Evolutionary conservation across 140 eudicot genomes (phyloP).

Genomic region (Senecio squalidus): DNA sequence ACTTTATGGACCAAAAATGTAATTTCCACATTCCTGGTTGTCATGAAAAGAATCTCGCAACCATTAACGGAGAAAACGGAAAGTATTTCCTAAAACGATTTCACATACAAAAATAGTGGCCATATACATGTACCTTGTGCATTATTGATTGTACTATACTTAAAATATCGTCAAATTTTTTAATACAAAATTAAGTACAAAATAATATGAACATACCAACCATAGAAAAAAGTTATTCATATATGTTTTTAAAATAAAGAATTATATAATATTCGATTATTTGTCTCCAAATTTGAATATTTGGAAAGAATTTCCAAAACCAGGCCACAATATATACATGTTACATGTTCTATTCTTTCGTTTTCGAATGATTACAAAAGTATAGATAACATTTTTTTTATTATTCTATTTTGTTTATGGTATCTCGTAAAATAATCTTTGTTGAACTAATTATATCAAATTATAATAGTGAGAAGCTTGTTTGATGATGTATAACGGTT

Average conservation of each 20-base stretch:
- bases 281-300: conserved; percentile 5
- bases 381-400: not conserved
- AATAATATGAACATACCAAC: conserved; percentile 1
- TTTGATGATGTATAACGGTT: too few relatives aligned
- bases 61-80: conserved; percentile 22
- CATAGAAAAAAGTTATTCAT: not conserved
- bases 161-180: not conserved
- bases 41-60: conserved; percentile 28
- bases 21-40: not conserved
- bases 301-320: not conserved
- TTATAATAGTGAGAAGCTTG: too few relatives aligned
- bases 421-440: too few relatives aligned
- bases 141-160: conserved; percentile 8
- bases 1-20: conserved; percentile 9
- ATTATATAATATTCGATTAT: not conserved
- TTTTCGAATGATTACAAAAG: not conserved
- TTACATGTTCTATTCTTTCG: not conserved
- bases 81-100: not conserved
- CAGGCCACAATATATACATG: not conserved
- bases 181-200: not conserved
- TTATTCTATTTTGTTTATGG: not conserved
- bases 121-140: conserved; percentile 6
- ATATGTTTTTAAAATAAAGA: not conserved
- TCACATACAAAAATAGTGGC: conserved; percentile 17
- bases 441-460: too few relatives aligned